Percentiles rank a stretch among this genome's conserved stretches.
phyloP scores from a whole-genome alignment of 495 filamentous ascomycete species.

The Aspergillus kassunensis region DNA sequence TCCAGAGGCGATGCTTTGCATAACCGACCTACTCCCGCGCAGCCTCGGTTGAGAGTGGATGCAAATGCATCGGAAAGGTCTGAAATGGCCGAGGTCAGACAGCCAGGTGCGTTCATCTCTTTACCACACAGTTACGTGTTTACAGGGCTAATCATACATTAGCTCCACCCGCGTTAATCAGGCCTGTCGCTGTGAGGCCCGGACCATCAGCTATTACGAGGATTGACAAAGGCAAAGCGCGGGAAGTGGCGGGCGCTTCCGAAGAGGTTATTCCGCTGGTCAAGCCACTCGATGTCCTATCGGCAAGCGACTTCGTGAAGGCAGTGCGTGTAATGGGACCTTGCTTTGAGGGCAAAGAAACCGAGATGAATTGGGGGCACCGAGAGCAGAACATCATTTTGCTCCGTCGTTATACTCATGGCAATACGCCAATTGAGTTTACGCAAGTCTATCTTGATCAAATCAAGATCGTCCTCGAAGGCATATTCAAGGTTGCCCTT shows the following conservation, averaged over 20 bases:
- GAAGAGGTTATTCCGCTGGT: too few species aligned
- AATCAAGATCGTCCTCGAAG: constrained; percentile 74
- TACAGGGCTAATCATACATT: constrained; percentile 6
- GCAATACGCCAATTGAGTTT: constrained; percentile 80
- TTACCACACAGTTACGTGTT: neutral
- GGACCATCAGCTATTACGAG: neutral
- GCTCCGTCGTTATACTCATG: constrained; percentile 70
- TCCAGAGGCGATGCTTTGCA: neutral
- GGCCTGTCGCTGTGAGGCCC: neutral
- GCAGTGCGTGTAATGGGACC: constrained; percentile 73
- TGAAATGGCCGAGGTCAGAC: neutral
- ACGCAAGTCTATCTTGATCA: constrained; percentile 60
- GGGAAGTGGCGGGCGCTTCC: neutral
- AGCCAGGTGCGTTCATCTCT: neutral
- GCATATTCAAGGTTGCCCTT: constrained; percentile 81
- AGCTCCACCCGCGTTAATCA: constrained; percentile 8
- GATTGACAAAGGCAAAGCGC: neutral
- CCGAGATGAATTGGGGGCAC: constrained; percentile 83
- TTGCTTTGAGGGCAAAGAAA: constrained; percentile 84
- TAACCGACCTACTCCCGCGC: neutral
- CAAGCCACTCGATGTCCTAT: constrained; percentile 77
- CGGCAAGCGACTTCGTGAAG: constrained; percentile 78
- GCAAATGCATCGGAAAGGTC: constrained; percentile 26
- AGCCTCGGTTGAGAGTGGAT: neutral
- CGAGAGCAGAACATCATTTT: constrained; percentile 75